phyloP scores from a whole-genome alignment of 805 yeast species.

The Myxozyma sirexii region DNA sequence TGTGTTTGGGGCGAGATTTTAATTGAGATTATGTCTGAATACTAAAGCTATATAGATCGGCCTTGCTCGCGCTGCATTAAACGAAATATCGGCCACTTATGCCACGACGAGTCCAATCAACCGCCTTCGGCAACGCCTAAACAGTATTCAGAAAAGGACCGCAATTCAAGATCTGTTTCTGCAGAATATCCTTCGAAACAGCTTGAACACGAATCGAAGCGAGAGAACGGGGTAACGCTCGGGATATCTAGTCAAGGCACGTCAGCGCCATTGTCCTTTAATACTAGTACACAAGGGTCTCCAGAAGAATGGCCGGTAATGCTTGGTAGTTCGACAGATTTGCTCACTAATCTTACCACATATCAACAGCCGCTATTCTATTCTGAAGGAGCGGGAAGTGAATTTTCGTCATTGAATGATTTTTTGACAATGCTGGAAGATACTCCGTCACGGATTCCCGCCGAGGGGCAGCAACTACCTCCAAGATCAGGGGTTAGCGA shows the following conservation, averaged over 20 bases:
- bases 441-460: not conserved
- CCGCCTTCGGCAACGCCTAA: not conserved
- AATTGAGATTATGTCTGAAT: not conserved
- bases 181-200: not conserved
- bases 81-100: slow-evolving; percentile 83
- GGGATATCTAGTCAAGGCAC: slow-evolving; percentile 24
- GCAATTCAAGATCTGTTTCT: too few species aligned
- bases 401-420: slow-evolving; percentile 85
- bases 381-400: slow-evolving; percentile 83
- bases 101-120: slow-evolving; percentile 60
- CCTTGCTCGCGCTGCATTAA: slow-evolving; percentile 83
- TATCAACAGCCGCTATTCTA: slow-evolving; percentile 65
- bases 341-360: slow-evolving; percentile 21
- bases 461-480: not conserved
- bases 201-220: not conserved
- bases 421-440: slow-evolving; percentile 89
- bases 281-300: slow-evolving; percentile 1
- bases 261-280: slow-evolving; percentile 13
- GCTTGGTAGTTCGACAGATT: slow-evolving; percentile 11
- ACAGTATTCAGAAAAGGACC: not conserved
- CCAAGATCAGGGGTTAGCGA: not conserved
- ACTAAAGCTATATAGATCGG: slow-evolving; percentile 45
- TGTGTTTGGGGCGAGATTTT: not conserved
- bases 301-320: slow-evolving; percentile 25
- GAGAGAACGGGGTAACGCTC: not conserved